phyloP scores from a whole-genome alignment of 768 basidiomycete species.

The Termitomyces bulborhizus region DNA sequence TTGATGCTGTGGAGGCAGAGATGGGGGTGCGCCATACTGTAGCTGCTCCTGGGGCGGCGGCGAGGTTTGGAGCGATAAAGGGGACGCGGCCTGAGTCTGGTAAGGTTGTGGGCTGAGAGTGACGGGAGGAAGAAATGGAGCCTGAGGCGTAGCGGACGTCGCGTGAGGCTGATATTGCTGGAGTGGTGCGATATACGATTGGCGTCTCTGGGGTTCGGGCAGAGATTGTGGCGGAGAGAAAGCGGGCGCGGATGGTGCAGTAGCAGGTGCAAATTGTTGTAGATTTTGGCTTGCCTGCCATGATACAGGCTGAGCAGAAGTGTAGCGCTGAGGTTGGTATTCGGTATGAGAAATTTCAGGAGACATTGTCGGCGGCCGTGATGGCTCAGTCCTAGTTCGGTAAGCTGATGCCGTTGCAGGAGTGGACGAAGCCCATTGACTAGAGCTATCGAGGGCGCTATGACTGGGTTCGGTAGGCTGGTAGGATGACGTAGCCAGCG shows the following conservation, averaged over 20 bases:
- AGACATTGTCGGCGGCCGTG: constrained; percentile 19
- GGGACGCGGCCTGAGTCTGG: constrained; percentile 9
- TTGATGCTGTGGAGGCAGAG: constrained; percentile 13
- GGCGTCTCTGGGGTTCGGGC: constrained; percentile 9
- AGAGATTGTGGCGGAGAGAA: constrained; percentile 14
- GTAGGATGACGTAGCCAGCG: constrained; percentile 25
- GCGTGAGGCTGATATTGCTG: constrained; percentile 22
- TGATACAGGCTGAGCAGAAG: constrained; percentile 8
- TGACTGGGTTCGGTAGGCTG: constrained; percentile 22
- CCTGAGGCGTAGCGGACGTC: constrained; percentile 11
- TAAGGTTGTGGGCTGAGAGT: constrained; percentile 18
- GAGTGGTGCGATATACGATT: constrained; percentile 6
- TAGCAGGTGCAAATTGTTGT: constrained; percentile 12
- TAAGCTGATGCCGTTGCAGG: constrained; percentile 8
- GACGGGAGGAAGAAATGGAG: constrained; percentile 3
- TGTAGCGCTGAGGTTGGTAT: constrained; percentile 8
- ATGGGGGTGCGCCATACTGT: constrained; percentile 15
- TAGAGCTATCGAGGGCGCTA: constrained; percentile 22
- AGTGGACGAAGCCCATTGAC: constrained; percentile 27
- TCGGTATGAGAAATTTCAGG: constrained; percentile 16
- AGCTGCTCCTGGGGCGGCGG: constrained; percentile 19
- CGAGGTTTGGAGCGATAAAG: constrained; percentile 16
- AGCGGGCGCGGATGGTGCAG: constrained; percentile 3
- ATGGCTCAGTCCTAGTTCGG: constrained; percentile 2
- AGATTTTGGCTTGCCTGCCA: constrained; percentile 11